phyloP scores from a whole-genome alignment of 805 yeast species.

The Blastobotrys chiropterorum region DNA sequence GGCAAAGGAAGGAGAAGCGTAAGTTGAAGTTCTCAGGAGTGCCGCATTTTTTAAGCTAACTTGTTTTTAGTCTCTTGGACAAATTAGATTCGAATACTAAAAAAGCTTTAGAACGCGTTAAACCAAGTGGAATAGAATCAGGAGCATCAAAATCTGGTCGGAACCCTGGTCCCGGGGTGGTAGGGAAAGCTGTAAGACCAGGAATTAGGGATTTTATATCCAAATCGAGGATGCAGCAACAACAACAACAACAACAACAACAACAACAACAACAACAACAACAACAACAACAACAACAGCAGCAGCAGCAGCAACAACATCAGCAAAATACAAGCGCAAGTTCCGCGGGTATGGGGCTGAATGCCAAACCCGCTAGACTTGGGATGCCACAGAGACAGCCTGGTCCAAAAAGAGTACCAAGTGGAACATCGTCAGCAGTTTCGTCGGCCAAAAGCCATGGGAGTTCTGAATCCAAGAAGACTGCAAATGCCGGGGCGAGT shows the following conservation, averaged over 20 bases:
- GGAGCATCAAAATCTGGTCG: background rate
- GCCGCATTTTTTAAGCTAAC: constrained; percentile 8
- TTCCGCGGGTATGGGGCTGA: background rate
- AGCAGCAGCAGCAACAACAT: background rate
- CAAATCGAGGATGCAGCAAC: constrained; percentile 7
- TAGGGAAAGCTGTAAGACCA: constrained; percentile 6
- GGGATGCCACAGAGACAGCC: constrained; percentile 2
- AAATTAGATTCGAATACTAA: constrained; percentile 41
- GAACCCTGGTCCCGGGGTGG: background rate
- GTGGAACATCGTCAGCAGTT: background rate
- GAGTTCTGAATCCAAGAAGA: background rate
- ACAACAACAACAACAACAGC: background rate
- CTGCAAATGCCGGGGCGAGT: background rate
- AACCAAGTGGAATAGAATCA: constrained; percentile 33
- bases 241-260: background rate
- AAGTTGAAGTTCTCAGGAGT: background rate
- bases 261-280: background rate
- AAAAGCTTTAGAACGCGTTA: constrained; percentile 57
- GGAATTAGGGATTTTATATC: constrained; percentile 16
- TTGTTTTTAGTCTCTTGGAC: constrained; percentile 20
- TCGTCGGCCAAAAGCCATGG: background rate
- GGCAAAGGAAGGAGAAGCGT: constrained; percentile 44
- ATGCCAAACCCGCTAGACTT: background rate
- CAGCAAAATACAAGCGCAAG: background rate
- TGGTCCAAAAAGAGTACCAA: background rate